phyloP scores from a whole-genome alignment of 305 asterid species.

The Fraxinus sp. region DNA sequence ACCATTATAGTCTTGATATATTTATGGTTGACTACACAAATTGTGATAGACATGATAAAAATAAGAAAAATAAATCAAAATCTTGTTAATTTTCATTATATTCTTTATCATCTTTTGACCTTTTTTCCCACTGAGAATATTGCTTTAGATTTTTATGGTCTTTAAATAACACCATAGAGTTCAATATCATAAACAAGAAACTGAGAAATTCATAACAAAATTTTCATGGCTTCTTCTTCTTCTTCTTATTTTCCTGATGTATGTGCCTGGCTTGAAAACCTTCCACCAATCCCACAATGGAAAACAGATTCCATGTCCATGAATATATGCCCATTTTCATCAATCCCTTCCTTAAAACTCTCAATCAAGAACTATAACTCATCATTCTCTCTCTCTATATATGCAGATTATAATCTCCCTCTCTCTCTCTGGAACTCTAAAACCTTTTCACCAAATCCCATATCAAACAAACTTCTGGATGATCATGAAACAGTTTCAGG shows the following conservation, averaged over 20 bases:
- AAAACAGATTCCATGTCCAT: slow-evolving; percentile 33
- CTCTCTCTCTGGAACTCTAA: slow-evolving; percentile 76
- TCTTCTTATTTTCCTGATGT: slow-evolving; percentile 45
- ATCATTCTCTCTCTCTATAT: slow-evolving; percentile 44
- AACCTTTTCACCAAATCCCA: slow-evolving; percentile 26
- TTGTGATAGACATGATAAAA: neutral
- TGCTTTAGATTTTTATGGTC: slow-evolving; percentile 4
- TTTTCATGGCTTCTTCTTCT: slow-evolving; percentile 19
- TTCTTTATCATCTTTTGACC: slow-evolving; percentile 9
- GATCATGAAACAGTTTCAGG: slow-evolving; percentile 13
- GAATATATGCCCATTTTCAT: slow-evolving; percentile 44
- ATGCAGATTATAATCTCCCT: slow-evolving; percentile 54
- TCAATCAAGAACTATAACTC: slow-evolving; percentile 42
- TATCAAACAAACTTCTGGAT: slow-evolving; percentile 26
- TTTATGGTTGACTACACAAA: neutral
- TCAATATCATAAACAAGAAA: neutral
- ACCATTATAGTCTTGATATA: neutral
- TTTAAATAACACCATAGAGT: slow-evolving; percentile 19
- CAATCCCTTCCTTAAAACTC: slow-evolving; percentile 60
- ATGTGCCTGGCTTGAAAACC: slow-evolving; percentile 53
- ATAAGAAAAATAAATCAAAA: neutral
- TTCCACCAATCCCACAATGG: slow-evolving; percentile 54
- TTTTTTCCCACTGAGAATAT: slow-evolving; percentile 4
- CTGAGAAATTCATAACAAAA: neutral
- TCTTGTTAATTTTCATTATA: neutral